phyloP scores from a whole-genome alignment of 495 filamentous ascomycete genomes.

The Diplogelasinospora grovesii region DNA sequence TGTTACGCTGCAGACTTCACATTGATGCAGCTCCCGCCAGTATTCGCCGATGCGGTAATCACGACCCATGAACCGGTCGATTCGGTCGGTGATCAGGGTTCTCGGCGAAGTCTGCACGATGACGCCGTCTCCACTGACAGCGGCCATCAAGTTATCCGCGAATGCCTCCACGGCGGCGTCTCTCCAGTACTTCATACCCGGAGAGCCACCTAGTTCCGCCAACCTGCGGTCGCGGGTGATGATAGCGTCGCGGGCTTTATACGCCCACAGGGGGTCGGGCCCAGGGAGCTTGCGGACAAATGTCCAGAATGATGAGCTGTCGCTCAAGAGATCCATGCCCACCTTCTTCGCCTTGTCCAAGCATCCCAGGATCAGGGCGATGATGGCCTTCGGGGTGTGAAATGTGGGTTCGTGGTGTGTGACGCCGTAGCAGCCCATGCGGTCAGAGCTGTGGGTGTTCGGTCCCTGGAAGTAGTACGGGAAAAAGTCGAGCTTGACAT shows the following conservation, averaged over 20 bases:
- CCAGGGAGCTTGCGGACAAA: constrained; percentile 22
- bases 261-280: constrained; percentile 18
- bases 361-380: constrained; percentile 6
- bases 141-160: constrained; percentile 17
- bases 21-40: constrained; percentile 3
- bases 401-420: constrained; percentile 21
- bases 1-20: constrained; percentile 4
- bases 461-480: constrained; percentile 20
- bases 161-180: neutral
- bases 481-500: constrained; percentile 16
- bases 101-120: neutral
- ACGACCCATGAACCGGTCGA: neutral
- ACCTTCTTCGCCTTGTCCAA: constrained; percentile 4
- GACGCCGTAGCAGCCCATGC: constrained; percentile 16
- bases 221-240: neutral
- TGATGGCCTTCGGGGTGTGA: constrained; percentile 17
- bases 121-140: constrained; percentile 14
- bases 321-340: constrained; percentile 22
- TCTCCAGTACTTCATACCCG: neutral
- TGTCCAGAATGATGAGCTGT: constrained; percentile 17
- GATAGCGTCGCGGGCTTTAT: constrained; percentile 20
- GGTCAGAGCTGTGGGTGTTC: neutral
- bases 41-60: neutral
- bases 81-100: neutral
- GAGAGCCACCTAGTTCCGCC: too few species aligned